A percentile compares a stretch with the other conserved stretches of the same genome.
Conservation (phyloP, 2,329 filamentous ascomycete species). For the Calonectria leucothoes region DNA sequence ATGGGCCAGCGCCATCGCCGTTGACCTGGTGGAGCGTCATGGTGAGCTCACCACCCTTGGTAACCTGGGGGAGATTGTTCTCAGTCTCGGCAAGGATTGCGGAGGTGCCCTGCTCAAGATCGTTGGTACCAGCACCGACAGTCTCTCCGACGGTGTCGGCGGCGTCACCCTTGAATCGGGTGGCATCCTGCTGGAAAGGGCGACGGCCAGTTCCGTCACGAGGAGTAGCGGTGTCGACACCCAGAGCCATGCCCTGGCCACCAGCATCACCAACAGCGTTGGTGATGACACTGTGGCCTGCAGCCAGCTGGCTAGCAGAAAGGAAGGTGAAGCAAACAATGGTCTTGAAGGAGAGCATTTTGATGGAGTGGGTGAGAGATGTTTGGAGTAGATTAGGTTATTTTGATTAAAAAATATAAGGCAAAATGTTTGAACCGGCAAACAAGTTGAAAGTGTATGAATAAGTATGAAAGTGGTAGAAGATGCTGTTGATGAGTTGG, state of each 20-base stretch:
- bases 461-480: background rate
- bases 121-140: conserved; percentile 65
- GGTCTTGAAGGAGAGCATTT: background rate
- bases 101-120: conserved; percentile 66
- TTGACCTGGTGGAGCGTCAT: conserved; percentile 63
- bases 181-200: conserved; percentile 74
- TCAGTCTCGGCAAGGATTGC: conserved; percentile 70
- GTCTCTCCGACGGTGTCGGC: conserved; percentile 69
- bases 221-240: conserved; percentile 66
- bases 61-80: conserved; percentile 68
- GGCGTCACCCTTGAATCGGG: conserved; percentile 67
- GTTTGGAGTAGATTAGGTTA: background rate
- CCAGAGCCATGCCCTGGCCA: conserved; percentile 64
- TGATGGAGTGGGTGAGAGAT: background rate
- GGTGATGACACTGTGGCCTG: conserved; percentile 71
- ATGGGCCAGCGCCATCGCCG: conserved; percentile 57
- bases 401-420: background rate
- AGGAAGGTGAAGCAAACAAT: background rate
- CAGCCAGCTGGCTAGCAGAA: conserved; percentile 57
- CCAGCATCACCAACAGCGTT: conserved; percentile 68
- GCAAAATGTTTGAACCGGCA: background rate
- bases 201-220: conserved; percentile 70
- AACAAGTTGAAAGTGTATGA: background rate
- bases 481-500: background rate
- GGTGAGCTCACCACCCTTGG: conserved; percentile 64